These are phyloP conservation scores for Gossypium schwendimanii DNA, from an alignment of 441 rosid genomes.

Conservation along the genomic window DNA sequence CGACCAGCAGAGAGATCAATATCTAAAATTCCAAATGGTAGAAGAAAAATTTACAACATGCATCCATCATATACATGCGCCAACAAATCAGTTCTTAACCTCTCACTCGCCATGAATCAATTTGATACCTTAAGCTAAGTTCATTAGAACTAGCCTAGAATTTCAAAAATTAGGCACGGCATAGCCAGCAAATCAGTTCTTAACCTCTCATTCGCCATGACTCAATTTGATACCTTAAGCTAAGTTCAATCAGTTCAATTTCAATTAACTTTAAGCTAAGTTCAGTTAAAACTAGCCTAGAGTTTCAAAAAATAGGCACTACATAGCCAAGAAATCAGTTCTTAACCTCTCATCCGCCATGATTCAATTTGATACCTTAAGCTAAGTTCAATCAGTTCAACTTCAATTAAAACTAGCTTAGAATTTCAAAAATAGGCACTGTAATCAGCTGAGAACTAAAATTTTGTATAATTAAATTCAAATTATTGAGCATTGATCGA, in stretches of 20 bases:
- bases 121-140: neutral
- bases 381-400: neutral
- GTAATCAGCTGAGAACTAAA: neutral
- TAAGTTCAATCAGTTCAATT: too few species aligned
- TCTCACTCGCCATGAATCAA: neutral
- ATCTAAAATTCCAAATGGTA: slow-evolving; percentile 35
- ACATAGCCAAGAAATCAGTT: neutral
- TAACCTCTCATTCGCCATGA: neutral
- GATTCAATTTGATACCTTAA: neutral
- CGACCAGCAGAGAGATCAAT: slow-evolving; percentile 82
- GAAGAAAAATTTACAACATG: slow-evolving; percentile 6
- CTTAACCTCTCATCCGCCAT: neutral
- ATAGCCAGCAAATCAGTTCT: neutral
- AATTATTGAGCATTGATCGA: neutral
- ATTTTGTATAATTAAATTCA: neutral
- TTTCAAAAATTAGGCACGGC: neutral
- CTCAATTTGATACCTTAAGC: neutral
- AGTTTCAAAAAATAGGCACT: neutral
- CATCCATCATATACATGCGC: neutral
- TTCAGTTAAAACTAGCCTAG: neutral
- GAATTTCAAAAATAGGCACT: neutral
- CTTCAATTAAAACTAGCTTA: neutral
- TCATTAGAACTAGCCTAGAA: neutral
- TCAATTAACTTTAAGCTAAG: too few species aligned
- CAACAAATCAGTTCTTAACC: neutral